Evolutionary conservation across 2,329 filamentous ascomycete species (phyloP).

Genomic region (Botrytis byssoidea): DNA sequence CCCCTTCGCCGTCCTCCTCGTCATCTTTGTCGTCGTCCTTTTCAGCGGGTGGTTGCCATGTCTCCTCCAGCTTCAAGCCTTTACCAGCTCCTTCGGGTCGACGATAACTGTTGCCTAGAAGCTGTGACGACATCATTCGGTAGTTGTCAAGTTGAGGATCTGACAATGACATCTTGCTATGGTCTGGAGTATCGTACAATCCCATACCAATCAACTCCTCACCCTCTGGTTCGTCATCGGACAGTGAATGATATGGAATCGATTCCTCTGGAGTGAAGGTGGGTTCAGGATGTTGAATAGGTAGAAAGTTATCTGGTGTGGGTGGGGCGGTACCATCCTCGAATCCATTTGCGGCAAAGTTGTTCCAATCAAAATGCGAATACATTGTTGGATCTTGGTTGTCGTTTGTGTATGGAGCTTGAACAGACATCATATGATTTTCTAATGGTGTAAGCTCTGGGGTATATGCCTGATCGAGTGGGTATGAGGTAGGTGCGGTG

Average conservation of each 20-base stretch:
- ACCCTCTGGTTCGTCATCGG: constrained; percentile 56
- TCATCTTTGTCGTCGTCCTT: constrained; percentile 57
- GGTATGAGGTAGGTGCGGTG: constrained; percentile 22
- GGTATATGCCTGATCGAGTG: constrained; percentile 24
- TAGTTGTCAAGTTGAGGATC: constrained; percentile 55
- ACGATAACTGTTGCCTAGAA: constrained; percentile 52
- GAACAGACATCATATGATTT: constrained; percentile 18
- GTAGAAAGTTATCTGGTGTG: constrained; percentile 58
- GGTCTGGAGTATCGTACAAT: constrained; percentile 71
- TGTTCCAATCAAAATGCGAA: constrained; percentile 46
- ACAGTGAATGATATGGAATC: constrained; percentile 50
- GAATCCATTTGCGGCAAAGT: constrained; percentile 47
- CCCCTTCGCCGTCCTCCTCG: constrained; percentile 41
- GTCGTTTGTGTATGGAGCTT: constrained; percentile 22
- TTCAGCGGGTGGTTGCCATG: constrained; percentile 65
- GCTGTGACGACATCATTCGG: constrained; percentile 49
- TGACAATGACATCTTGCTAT: constrained; percentile 42
- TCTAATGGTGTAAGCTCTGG: constrained; percentile 22
- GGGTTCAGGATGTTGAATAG: constrained; percentile 49
- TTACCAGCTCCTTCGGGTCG: constrained; percentile 57
- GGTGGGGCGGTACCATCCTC: constrained; percentile 52
- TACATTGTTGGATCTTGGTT: constrained; percentile 34
- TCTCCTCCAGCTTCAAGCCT: constrained; percentile 78
- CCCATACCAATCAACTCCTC: constrained; percentile 81
- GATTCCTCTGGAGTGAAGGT: constrained; percentile 49